These are phyloP conservation scores for Mycena sp. DNA, from an alignment of 1,284 basidiomycete genomes.

Conservation along the genomic window DNA sequence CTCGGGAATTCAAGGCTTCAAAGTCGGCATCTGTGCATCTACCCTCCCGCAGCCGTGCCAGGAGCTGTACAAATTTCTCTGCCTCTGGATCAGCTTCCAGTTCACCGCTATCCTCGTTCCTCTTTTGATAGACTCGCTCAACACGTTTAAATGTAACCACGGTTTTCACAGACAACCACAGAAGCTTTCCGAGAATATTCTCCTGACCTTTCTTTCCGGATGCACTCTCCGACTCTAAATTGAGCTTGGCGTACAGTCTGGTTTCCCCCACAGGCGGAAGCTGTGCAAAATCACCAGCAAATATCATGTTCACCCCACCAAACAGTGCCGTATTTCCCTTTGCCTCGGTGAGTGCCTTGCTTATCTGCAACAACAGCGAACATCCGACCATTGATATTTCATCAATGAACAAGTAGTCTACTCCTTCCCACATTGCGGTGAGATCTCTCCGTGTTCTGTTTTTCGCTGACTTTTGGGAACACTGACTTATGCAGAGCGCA, in stretches of 20 bases:
- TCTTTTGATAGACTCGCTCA: too few species aligned
- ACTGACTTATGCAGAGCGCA: constrained; percentile 24
- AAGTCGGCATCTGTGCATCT: too few species aligned
- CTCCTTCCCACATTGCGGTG: too few species aligned
- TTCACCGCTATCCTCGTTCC: constrained; percentile 1
- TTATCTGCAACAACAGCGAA: too few species aligned
- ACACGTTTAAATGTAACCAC: too few species aligned
- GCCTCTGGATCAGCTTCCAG: constrained; percentile 34
- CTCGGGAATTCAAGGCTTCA: constrained; percentile 24
- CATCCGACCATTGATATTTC: too few species aligned
- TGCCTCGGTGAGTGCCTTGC: too few species aligned
- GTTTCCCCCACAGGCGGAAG: constrained; percentile 42
- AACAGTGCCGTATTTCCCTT: too few species aligned
- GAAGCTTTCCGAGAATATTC: constrained; percentile 35
- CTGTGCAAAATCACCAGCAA: constrained; percentile 53
- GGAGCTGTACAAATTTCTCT: constrained; percentile 35
- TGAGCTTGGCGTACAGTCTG: constrained; percentile 27
- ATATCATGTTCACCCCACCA: too few species aligned
- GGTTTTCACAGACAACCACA: too few species aligned
- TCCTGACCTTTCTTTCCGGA: constrained; percentile 26
- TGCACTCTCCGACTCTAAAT: constrained; percentile 2
- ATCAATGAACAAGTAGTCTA: too few species aligned
- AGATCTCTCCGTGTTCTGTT: too few species aligned
- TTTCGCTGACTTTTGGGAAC: background rate
- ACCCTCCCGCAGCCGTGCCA: constrained; percentile 37